Conservation (phyloP, 148 eudicot genomes). For the Polygonum aviculare region DNA sequence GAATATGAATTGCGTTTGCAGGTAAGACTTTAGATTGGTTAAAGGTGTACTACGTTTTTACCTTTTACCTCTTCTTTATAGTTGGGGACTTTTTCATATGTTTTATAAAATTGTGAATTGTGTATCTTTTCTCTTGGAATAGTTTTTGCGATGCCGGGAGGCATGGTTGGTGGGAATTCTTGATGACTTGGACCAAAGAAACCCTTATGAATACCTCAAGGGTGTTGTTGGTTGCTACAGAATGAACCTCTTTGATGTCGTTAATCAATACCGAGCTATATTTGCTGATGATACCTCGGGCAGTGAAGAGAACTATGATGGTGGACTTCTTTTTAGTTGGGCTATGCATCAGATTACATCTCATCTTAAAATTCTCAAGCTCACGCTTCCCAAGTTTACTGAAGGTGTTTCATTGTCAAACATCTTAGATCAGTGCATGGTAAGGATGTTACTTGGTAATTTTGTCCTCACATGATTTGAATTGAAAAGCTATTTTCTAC, state of each 20-base stretch:
- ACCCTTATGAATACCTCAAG: conserved; percentile 86
- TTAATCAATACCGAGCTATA: conserved; percentile 94
- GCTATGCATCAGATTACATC: conserved; percentile 91
- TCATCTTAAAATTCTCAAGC: conserved; percentile 67
- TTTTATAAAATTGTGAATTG: neutral
- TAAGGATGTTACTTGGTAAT: conserved; percentile 18
- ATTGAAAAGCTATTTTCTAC: neutral
- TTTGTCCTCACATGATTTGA: neutral
- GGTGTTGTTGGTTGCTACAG: conserved; percentile 84
- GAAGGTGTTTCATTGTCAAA: conserved; percentile 97
- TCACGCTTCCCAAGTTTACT: conserved; percentile 88
- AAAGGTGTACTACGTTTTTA: neutral
- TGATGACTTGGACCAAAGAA: conserved; percentile 92
- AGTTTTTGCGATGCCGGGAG: conserved; percentile 95
- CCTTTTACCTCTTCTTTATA: neutral
- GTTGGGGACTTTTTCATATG: conserved; percentile 7
- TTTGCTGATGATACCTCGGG: conserved; percentile 97
- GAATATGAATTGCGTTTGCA: conserved; percentile 97
- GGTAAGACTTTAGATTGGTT: conserved; percentile 30
- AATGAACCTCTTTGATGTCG: conserved; percentile 92
- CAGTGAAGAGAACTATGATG: conserved; percentile 94
- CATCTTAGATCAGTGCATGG: conserved; percentile 95
- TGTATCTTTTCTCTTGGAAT: conserved; percentile 15
- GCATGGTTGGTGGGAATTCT: conserved; percentile 94
- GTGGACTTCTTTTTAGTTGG: conserved; percentile 98